phyloP scores from a whole-genome alignment of 1,284 basidiomycete species.

The Fomitopsis pinicola region DNA sequence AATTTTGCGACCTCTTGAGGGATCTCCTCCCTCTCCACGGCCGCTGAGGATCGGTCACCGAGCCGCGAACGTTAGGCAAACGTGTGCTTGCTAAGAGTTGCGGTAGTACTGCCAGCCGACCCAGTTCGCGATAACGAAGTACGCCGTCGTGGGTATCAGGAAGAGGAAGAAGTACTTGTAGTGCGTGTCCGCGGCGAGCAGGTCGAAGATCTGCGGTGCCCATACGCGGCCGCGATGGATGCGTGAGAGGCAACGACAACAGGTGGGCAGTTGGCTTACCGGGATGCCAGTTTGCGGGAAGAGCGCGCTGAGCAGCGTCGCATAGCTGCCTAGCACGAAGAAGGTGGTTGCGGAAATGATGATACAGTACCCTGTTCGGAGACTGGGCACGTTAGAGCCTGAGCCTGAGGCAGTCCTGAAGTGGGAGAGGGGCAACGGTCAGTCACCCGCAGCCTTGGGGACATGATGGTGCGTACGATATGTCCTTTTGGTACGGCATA shows the following conservation, averaged over 20 bases:
- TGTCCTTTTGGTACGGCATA: no score
- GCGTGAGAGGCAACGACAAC: neutral
- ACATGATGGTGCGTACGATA: neutral
- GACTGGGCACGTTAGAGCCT: slow-evolving; percentile 14
- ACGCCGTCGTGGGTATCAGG: slow-evolving; percentile 76
- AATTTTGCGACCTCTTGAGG: neutral
- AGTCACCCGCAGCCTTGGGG: neutral
- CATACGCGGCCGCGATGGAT: neutral
- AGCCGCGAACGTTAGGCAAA: neutral
- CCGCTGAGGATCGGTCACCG: neutral
- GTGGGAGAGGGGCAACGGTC: neutral
- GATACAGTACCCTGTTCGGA: slow-evolving; percentile 42
- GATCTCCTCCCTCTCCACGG: neutral
- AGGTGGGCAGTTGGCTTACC: slow-evolving; percentile 33
- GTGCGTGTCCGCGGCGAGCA: slow-evolving; percentile 66
- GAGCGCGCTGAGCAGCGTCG: slow-evolving; percentile 62
- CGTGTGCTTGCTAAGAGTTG: slow-evolving; percentile 52
- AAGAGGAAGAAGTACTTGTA: slow-evolving; percentile 87
- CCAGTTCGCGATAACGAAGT: slow-evolving; percentile 96
- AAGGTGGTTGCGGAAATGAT: slow-evolving; percentile 45
- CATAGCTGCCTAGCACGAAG: slow-evolving; percentile 56
- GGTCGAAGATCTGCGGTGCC: slow-evolving; percentile 50
- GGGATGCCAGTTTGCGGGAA: slow-evolving; percentile 45
- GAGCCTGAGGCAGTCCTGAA: neutral
- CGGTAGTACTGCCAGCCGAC: slow-evolving; percentile 94